Evolutionary conservation across 176 grass and related monocot species (phyloP), one percentile per base, ranked within the genome.

Genomic region (Paspalum notatum): DNA sequence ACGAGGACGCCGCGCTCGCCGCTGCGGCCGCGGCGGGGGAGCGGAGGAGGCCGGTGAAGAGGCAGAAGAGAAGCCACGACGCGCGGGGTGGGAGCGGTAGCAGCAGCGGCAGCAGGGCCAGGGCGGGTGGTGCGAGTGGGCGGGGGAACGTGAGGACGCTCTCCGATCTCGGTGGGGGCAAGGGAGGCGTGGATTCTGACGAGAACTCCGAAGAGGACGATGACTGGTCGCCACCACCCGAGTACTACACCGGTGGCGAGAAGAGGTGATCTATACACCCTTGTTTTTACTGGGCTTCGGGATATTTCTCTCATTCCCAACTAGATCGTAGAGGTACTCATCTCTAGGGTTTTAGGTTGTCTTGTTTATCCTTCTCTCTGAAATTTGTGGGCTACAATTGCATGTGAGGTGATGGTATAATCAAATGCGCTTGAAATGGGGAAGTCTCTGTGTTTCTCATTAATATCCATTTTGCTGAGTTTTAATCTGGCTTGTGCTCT

Each of bases 181-280:
- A 64, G 66, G 40, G 37, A 54, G 21, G 12, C 67, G 67, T 50
- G 43, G 83, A 59, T 13, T 85, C 84, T 37, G 90, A 87, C 69
- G 83, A 54, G 71, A 84, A 83, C 54, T 84, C 83, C 12, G 89
- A 84, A 41, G 83, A 89, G 12, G 86, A 83, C 17, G 91, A 93
- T 37, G 84, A 80, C 39, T 84, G 82, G 81, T 20, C 64, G 4
- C 82, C 85, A 9, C 83, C 80, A 12, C 90, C 85, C 9, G 93
- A 92, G 71, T 69, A 80, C 52, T 83, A 85, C 75, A 82, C 84
- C 48, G 93, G 93, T 24, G 78, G 84, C 42, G 87, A 92, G 68
- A 92, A 77, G 60, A 95, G 93, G 93, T 92, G 62, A 80, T 81
- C n/a, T 62, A 17, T 53, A 62, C 46, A 66, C 14, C 54, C 45